Conservation (phyloP, 2,329 filamentous ascomycete genomes). For the Pyricularia pennisetigena region DNA sequence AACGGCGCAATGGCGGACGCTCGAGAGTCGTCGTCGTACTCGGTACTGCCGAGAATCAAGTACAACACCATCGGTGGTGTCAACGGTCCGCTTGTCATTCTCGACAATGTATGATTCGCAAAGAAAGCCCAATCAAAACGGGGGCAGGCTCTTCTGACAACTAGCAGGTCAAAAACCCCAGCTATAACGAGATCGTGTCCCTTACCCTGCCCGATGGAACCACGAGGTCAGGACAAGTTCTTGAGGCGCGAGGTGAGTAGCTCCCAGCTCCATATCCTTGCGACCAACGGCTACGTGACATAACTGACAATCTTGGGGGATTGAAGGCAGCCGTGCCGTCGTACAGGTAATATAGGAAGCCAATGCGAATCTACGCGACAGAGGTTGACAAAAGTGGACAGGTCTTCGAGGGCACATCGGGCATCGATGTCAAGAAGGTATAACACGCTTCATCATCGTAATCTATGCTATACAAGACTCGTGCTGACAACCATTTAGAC, state of each 20-base stretch:
- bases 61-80: slow-evolving; percentile 99
- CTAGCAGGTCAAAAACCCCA: slow-evolving; percentile 84
- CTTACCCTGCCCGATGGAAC: slow-evolving; percentile 93
- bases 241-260: slow-evolving; percentile 83
- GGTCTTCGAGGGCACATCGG: slow-evolving; percentile 95
- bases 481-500: slow-evolving; percentile 45
- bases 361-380: neutral
- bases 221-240: slow-evolving; percentile 85
- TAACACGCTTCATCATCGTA: slow-evolving; percentile 9
- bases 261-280: neutral
- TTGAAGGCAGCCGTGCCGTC: slow-evolving; percentile 75
- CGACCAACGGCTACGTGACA: neutral
- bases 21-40: slow-evolving; percentile 50
- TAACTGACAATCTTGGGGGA: neutral
- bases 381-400: slow-evolving; percentile 29
- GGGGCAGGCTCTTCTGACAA: slow-evolving; percentile 12
- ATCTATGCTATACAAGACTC: neutral
- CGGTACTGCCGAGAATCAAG: slow-evolving; percentile 54
- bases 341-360: slow-evolving; percentile 62
- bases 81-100: slow-evolving; percentile 94
- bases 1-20: slow-evolving; percentile 40
- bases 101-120: slow-evolving; percentile 68
- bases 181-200: slow-evolving; percentile 96
- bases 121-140: neutral
- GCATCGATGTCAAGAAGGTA: slow-evolving; percentile 99